These are phyloP conservation scores for Cladosporium phlei DNA, from an alignment of 2,329 filamentous ascomycete species.

Conservation along the genomic window DNA sequence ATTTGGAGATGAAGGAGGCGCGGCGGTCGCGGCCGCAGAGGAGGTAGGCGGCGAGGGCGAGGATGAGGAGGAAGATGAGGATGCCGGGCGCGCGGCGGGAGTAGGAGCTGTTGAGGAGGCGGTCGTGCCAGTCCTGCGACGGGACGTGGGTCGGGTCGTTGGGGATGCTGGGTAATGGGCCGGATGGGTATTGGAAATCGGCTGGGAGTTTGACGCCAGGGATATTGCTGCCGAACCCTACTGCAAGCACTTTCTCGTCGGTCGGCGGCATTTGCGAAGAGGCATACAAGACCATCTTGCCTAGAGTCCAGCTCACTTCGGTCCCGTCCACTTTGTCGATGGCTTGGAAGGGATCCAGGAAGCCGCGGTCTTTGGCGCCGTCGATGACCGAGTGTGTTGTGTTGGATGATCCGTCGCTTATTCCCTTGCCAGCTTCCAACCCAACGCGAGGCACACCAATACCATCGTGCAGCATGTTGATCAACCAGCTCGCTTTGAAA, in stretches of 20 bases:
- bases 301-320: conserved; percentile 95
- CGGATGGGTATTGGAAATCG: conserved; percentile 80
- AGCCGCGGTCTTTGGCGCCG: conserved; percentile 67
- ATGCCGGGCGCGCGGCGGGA: conserved; percentile 68
- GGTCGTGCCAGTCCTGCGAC: conserved; percentile 51
- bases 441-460: conserved; percentile 87
- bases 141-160: conserved; percentile 41
- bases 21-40: conserved; percentile 76
- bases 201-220: conserved; percentile 42
- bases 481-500: conserved; percentile 97
- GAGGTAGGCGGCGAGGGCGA: conserved; percentile 65
- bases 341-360: conserved; percentile 80
- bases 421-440: conserved; percentile 55
- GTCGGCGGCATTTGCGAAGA: conserved; percentile 75
- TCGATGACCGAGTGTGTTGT: conserved; percentile 66
- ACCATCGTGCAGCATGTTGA: conserved; percentile 91
- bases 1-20: conserved; percentile 50
- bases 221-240: conserved; percentile 88
- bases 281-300: conserved; percentile 93
- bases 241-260: conserved; percentile 56
- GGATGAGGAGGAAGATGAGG: conserved; percentile 69
- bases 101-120: conserved; percentile 58
- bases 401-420: conserved; percentile 55
- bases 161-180: conserved; percentile 32
- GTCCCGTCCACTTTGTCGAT: conserved; percentile 87